phyloP scores from a whole-genome alignment of 305 asterid genomes.

The Striga hermonthica region DNA sequence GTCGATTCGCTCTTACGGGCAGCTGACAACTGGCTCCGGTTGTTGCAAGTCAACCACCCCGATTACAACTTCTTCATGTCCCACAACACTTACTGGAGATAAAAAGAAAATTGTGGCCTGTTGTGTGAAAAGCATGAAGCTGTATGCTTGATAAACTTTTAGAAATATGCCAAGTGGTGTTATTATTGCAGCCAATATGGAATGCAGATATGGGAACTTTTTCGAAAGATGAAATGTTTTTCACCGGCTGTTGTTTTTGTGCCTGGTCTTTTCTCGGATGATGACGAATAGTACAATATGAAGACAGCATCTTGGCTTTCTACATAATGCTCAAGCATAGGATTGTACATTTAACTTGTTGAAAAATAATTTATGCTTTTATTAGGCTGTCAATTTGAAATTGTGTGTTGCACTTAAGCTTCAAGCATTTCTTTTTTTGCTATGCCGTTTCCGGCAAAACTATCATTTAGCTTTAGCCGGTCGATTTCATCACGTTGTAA shows the following conservation, averaged over 20 bases:
- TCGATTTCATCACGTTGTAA: no score
- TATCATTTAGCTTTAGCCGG: no score
- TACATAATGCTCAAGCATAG: slow-evolving; percentile 4
- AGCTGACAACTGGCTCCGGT: slow-evolving; percentile 78
- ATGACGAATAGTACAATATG: slow-evolving; percentile 30
- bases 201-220: no score
- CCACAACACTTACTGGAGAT: slow-evolving; percentile 48
- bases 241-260: slow-evolving; percentile 3
- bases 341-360: slow-evolving; percentile 29
- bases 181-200: no score
- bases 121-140: no score
- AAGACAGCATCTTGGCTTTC: slow-evolving; percentile 23
- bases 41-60: slow-evolving; percentile 65
- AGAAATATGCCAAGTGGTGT: no score
- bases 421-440: background rate
- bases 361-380: slow-evolving; percentile 18
- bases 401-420: background rate
- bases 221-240: background rate
- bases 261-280: slow-evolving; percentile 7
- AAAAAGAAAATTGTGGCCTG: slow-evolving; percentile 21
- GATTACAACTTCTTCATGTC: slow-evolving; percentile 65
- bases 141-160: no score
- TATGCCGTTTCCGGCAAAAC: background rate
- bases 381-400: slow-evolving; percentile 9
- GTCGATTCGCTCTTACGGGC: slow-evolving; percentile 54